phyloP scores from a whole-genome alignment of 176 grass and related monocot genomes.

The Zoysia japonica region DNA sequence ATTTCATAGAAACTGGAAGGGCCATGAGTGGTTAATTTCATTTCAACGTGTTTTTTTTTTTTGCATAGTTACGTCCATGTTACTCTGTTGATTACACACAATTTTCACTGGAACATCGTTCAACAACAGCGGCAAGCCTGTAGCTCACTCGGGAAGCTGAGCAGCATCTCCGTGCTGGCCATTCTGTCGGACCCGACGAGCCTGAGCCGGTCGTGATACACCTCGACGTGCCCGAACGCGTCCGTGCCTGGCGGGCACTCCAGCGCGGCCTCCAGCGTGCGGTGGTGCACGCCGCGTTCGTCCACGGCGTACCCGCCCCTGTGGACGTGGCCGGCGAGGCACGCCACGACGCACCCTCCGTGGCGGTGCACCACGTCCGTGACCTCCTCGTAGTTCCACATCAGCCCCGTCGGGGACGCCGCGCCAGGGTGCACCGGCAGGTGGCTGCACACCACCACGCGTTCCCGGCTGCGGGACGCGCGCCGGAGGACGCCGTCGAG shows the following conservation, averaged over 20 bases:
- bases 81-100: no score
- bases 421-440: constrained; percentile 65
- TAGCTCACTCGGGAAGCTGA: constrained; percentile 21
- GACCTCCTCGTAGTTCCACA: constrained; percentile 91
- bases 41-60: no score
- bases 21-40: no score
- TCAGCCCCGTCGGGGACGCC: constrained; percentile 51
- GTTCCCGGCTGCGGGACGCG: constrained; percentile 44
- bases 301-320: constrained; percentile 69
- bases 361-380: constrained; percentile 55
- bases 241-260: constrained; percentile 82
- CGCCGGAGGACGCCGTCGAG: constrained; percentile 54
- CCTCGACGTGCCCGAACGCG: constrained; percentile 63
- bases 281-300: constrained; percentile 67
- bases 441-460: constrained; percentile 73
- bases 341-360: constrained; percentile 61
- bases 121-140: not conserved
- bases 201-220: constrained; percentile 53
- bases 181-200: constrained; percentile 70
- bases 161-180: constrained; percentile 63
- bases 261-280: constrained; percentile 74
- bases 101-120: no score
- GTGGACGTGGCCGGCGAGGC: constrained; percentile 80
- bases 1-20: no score
- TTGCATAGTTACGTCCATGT: no score